Conservation (phyloP, 371 early-diverging fungal genomes). For the Basidiobolus meristosporus region DNA sequence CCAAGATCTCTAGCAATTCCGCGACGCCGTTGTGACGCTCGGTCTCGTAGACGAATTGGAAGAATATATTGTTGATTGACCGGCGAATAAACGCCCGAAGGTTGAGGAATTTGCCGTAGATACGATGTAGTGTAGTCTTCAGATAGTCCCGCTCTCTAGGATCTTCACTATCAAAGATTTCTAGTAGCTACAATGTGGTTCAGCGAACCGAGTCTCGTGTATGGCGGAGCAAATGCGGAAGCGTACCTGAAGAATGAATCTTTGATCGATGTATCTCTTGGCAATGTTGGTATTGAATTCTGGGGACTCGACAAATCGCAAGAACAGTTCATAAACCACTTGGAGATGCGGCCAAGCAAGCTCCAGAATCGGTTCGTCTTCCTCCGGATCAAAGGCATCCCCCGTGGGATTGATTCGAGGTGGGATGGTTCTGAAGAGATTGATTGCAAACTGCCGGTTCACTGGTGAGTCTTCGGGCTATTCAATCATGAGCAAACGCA, state of each 20-base stretch:
- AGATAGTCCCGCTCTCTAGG: slow-evolving; percentile 92
- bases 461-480: neutral
- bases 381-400: slow-evolving; percentile 94
- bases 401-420: slow-evolving; percentile 79
- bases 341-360: slow-evolving; percentile 94
- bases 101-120: slow-evolving; percentile 93
- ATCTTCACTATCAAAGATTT: slow-evolving; percentile 93
- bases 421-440: slow-evolving; percentile 86
- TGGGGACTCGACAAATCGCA: slow-evolving; percentile 88
- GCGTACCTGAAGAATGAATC: slow-evolving; percentile 70
- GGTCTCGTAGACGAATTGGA: slow-evolving; percentile 89
- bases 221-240: neutral
- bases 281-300: slow-evolving; percentile 92
- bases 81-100: slow-evolving; percentile 88
- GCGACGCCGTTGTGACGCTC: slow-evolving; percentile 93
- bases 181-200: slow-evolving; percentile 40
- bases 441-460: slow-evolving; percentile 50
- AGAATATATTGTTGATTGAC: slow-evolving; percentile 92
- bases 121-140: slow-evolving; percentile 89
- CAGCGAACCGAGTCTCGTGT: neutral
- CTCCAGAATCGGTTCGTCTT: slow-evolving; percentile 93
- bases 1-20: slow-evolving; percentile 89
- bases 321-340: slow-evolving; percentile 90
- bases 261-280: slow-evolving; percentile 84
- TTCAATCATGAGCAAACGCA: too few relatives aligned